Evolutionary conservation across 2,329 filamentous ascomycete species (phyloP).

Genomic region (Penicillium griseofulvum): DNA sequence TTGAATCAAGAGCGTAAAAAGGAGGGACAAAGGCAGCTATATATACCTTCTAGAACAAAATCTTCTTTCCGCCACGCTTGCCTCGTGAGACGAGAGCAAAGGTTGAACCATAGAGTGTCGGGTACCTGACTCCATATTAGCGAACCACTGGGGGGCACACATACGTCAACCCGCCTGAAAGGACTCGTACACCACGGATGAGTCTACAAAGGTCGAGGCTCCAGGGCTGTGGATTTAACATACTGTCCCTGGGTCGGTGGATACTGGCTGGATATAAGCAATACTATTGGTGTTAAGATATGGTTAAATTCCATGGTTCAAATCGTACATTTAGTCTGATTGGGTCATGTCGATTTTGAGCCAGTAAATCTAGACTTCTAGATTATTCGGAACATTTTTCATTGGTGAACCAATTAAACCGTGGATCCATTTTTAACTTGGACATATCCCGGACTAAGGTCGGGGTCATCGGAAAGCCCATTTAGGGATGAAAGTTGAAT

Average conservation of each 20-base stretch:
- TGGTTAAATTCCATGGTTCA: background rate
- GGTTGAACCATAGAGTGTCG: background rate
- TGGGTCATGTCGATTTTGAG: too few relatives aligned
- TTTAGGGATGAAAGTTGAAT: background rate
- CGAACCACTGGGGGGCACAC: background rate
- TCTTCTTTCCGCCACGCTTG: conserved; percentile 6
- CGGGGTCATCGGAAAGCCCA: background rate
- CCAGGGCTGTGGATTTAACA: background rate
- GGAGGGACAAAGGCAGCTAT: background rate
- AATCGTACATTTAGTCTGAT: too few relatives aligned
- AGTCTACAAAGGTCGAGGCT: conserved; percentile 2
- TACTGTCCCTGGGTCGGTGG: background rate
- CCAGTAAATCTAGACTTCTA: background rate
- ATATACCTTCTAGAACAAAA: conserved; percentile 5
- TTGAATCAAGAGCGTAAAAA: background rate
- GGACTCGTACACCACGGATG: background rate
- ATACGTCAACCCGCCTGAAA: conserved; percentile 2
- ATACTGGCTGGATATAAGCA: background rate
- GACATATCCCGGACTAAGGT: background rate
- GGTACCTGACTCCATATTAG: conserved; percentile 3
- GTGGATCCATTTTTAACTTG: background rate
- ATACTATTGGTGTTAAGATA: background rate
- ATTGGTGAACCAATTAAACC: background rate
- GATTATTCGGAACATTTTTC: background rate
- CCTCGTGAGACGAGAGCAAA: conserved; percentile 1